phyloP scores from a whole-genome alignment of 352 stramenopile genomes.

The Pythium utonaiense region DNA sequence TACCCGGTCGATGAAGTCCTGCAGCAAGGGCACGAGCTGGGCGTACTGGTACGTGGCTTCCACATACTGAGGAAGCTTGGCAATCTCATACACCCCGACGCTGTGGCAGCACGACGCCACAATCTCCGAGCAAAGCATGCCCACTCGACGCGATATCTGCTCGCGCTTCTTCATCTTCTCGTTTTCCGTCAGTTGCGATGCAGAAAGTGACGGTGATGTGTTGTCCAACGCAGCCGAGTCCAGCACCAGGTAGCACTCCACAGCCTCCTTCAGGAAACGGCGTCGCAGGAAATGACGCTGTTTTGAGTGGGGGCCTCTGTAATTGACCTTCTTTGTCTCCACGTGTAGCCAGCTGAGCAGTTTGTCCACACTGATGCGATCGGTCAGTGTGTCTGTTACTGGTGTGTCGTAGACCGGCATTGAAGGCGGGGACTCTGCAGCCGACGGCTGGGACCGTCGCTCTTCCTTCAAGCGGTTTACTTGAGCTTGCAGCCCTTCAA shows the following conservation, averaged over 20 bases:
- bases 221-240: slow-evolving; percentile 10
- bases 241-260: slow-evolving; percentile 30
- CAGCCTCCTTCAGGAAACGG: slow-evolving; percentile 22
- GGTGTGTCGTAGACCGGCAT: slow-evolving; percentile 14
- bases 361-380: slow-evolving; percentile 32
- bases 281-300: slow-evolving; percentile 4
- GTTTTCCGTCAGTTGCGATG: slow-evolving; percentile 9
- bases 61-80: slow-evolving; percentile 24
- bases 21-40: slow-evolving; percentile 30
- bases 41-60: slow-evolving; percentile 27
- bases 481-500: slow-evolving; percentile 16
- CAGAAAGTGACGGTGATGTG: background rate
- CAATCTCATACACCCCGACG: slow-evolving; percentile 19
- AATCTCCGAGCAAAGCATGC: slow-evolving; percentile 32
- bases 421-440: background rate
- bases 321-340: slow-evolving; percentile 18
- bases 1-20: slow-evolving; percentile 34
- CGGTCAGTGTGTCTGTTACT: slow-evolving; percentile 11
- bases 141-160: slow-evolving; percentile 24
- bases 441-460: background rate
- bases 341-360: slow-evolving; percentile 31
- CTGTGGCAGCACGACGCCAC: slow-evolving; percentile 30
- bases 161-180: slow-evolving; percentile 22
- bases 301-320: background rate
- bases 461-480: slow-evolving; percentile 6